Percentiles rank a stretch among this genome's conserved stretches.
Evolutionary conservation across 805 yeast genomes (phyloP).

Genomic region (Candida railenensis): DNA sequence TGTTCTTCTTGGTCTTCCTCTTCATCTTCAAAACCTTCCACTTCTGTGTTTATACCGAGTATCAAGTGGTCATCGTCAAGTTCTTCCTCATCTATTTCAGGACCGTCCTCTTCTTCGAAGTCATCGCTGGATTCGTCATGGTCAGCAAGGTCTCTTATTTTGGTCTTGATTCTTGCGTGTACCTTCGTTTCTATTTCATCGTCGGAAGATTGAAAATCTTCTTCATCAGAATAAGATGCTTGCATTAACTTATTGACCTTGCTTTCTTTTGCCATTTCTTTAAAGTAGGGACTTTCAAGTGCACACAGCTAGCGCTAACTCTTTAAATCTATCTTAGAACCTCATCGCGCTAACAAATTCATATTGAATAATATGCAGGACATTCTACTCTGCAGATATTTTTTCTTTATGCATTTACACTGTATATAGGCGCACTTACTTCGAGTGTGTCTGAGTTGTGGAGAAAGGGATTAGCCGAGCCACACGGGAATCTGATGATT

Average conservation of each 20-base stretch:
- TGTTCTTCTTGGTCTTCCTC: slow-evolving; percentile 12
- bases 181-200: background rate
- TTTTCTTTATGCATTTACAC: too few species aligned
- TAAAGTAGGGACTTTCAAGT: too few species aligned
- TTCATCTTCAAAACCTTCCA: slow-evolving; percentile 10
- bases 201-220: background rate
- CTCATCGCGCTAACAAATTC: too few species aligned
- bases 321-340: too few species aligned
- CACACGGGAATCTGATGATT: too few species aligned
- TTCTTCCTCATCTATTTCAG: slow-evolving; percentile 12
- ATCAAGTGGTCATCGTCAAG: slow-evolving; percentile 8
- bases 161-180: background rate
- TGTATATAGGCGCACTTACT: too few species aligned
- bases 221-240: background rate
- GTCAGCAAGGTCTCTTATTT: background rate
- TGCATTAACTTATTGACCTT: background rate
- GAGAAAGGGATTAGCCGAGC: too few species aligned
- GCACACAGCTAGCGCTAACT: too few species aligned
- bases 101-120: background rate
- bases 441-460: too few species aligned
- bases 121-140: background rate
- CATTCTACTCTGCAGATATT: too few species aligned
- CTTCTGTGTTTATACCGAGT: slow-evolving; percentile 10
- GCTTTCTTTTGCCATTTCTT: background rate
- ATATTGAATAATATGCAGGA: too few species aligned